phyloP scores from a whole-genome alignment of 257 asterid genomes.

The Nyctanthes arbortristis region DNA sequence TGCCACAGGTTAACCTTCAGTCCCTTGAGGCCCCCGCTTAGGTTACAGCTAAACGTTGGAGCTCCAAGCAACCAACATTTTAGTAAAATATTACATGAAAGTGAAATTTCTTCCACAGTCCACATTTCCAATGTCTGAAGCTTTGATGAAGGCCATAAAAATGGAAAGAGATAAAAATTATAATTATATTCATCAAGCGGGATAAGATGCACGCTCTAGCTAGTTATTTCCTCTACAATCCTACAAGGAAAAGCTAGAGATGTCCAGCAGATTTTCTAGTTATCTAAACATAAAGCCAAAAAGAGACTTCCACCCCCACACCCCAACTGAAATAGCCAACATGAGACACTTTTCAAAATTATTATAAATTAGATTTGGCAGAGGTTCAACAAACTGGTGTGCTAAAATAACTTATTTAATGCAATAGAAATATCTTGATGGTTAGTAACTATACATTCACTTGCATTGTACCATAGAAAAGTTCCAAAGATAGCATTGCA shows the following conservation, averaged over 20 bases:
- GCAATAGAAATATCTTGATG: no score
- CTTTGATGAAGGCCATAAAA: not conserved
- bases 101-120: not conserved
- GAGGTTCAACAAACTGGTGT: no score
- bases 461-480: no score
- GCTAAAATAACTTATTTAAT: no score
- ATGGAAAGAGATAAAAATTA: not conserved
- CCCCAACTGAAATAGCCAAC: no score
- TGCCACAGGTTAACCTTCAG: not conserved
- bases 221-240: not conserved
- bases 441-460: no score
- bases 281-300: not conserved
- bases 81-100: not conserved
- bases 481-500: no score
- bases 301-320: no score
- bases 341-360: no score
- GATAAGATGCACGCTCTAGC: not conserved
- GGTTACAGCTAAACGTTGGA: not conserved
- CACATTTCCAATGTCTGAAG: not conserved
- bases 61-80: not conserved
- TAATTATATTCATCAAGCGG: not conserved
- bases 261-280: not conserved
- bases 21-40: constrained; percentile 3
- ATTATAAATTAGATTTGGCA: no score
- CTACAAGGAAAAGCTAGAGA: not conserved